These are phyloP conservation scores for Pascua sp. DNA, from an alignment of 1,284 basidiomycete species.

Conservation along the genomic window DNA sequence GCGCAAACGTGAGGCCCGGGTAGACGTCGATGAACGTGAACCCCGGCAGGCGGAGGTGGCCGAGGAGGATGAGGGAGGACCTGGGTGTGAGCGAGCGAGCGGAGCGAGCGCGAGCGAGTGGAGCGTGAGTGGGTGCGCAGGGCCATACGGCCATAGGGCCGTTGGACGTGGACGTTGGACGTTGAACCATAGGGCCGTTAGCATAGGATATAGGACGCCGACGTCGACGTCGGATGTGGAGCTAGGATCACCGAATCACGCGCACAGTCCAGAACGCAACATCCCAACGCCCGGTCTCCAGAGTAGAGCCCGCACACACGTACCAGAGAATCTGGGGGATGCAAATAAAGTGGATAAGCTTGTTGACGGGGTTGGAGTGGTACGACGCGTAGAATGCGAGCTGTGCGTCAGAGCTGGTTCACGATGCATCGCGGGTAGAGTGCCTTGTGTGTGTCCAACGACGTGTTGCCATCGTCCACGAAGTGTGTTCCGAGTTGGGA, in stretches of 20 bases:
- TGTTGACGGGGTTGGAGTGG: constrained; percentile 73
- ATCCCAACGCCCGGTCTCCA: no score
- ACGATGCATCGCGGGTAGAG: no score
- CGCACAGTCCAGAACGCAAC: neutral
- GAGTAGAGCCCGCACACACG: neutral
- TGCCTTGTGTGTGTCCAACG: no score
- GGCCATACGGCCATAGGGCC: no score
- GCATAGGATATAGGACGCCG: no score
- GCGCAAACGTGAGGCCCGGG: constrained; percentile 64
- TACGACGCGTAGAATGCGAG: constrained; percentile 85
- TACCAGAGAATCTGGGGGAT: constrained; percentile 80
- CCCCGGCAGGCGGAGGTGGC: constrained; percentile 58
- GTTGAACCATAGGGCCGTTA: no score
- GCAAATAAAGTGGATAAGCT: constrained; percentile 73
- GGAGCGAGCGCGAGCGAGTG: no score
- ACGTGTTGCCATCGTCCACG: no score
- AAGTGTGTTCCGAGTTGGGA: no score
- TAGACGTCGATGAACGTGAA: constrained; percentile 57
- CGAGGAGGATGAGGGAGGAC: constrained; percentile 55
- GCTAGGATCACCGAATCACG: neutral
- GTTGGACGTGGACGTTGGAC: no score
- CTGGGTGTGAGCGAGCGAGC: constrained; percentile 12
- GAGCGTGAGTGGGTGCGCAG: no score
- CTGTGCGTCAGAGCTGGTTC: constrained; percentile 52
- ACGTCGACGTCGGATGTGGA: no score